phyloP scores from a whole-genome alignment of 768 basidiomycete genomes.

The Kwoniella europaea region DNA sequence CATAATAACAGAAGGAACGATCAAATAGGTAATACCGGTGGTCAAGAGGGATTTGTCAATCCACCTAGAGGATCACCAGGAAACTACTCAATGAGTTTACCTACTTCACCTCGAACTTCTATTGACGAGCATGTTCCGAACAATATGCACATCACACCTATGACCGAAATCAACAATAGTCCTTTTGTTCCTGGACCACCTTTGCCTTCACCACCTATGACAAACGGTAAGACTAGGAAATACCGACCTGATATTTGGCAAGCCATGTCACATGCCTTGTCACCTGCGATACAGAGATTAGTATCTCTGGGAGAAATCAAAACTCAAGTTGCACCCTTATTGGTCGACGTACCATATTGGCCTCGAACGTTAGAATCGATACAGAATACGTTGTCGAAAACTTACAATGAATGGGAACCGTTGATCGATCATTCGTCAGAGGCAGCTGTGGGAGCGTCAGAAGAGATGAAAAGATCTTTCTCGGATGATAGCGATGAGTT shows the following conservation, averaged over 20 bases:
- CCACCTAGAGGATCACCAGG: constrained; percentile 17
- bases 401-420: constrained; percentile 28
- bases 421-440: background rate
- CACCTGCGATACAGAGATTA: constrained; percentile 34
- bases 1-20: background rate
- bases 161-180: constrained; percentile 19
- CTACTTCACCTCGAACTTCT: constrained; percentile 16
- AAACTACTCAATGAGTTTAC: constrained; percentile 15
- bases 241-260: constrained; percentile 37
- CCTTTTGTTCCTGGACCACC: constrained; percentile 5
- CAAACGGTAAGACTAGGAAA: constrained; percentile 8
- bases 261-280: constrained; percentile 32
- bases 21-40: background rate
- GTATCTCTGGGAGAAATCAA: constrained; percentile 38
- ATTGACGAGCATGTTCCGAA: constrained; percentile 11
- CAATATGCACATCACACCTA: constrained; percentile 9
- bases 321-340: constrained; percentile 27
- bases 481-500: constrained; percentile 9
- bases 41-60: background rate
- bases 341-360: constrained; percentile 39
- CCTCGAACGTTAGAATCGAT: constrained; percentile 27
- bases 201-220: constrained; percentile 21
- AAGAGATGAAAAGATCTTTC: background rate
- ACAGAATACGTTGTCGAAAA: constrained; percentile 10
- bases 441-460: background rate